A percentile compares a stretch with the other conserved stretches of the same genome.
phyloP scores from a whole-genome alignment of 441 rosid genomes.

The Codiaeum variegatum region DNA sequence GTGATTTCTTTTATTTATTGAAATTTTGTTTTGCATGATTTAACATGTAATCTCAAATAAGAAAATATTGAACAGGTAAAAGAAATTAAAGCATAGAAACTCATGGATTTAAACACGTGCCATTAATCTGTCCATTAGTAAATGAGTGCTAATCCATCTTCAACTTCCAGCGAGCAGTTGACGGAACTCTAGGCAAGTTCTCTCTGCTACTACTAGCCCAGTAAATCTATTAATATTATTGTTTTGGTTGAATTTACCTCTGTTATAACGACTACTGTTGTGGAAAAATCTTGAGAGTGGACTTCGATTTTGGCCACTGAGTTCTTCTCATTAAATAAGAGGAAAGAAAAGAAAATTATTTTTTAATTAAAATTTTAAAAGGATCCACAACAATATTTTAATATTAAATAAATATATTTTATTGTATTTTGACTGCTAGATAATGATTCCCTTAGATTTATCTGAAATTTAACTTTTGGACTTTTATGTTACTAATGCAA shows the following conservation, averaged over 20 bases:
- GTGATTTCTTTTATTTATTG: not conserved
- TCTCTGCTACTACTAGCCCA: not conserved
- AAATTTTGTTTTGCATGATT: not conserved
- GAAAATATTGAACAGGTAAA: not conserved
- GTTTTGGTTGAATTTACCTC: not conserved
- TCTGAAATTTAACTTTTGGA: too few relatives aligned
- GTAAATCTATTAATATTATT: not conserved
- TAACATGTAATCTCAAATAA: too few relatives aligned
- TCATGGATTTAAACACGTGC: not conserved
- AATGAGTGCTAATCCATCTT: constrained; percentile 16
- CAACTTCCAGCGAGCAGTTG: constrained; percentile 23
- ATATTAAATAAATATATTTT: too few relatives aligned
- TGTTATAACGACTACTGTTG: not conserved
- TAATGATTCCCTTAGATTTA: too few relatives aligned
- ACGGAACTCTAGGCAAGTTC: constrained; percentile 12
- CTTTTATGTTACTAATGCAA: too few relatives aligned
- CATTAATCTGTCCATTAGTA: not conserved
- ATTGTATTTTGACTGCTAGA: too few relatives aligned
- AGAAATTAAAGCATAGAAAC: not conserved
- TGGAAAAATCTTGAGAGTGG: not conserved
- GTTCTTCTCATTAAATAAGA: too few relatives aligned
- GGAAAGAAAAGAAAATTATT: too few relatives aligned
- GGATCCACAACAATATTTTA: too few relatives aligned
- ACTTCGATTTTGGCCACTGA: too few relatives aligned
- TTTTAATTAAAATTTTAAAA: too few relatives aligned